Evolutionary conservation across 1,139 yeast genomes (phyloP).

Genomic region (Magnusiomyces clavatus): DNA sequence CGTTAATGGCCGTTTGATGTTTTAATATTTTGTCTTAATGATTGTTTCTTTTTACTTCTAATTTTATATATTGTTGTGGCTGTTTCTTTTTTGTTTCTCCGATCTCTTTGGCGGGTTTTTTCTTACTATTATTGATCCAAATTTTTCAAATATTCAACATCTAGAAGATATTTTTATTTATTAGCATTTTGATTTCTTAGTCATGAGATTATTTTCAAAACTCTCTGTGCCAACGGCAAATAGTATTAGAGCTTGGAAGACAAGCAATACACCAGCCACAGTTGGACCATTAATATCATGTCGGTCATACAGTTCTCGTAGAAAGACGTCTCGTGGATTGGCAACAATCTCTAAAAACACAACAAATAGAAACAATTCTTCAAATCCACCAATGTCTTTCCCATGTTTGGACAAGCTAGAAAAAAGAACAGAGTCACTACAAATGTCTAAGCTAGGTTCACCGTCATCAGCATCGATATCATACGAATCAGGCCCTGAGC

Average conservation of each 20-base stretch:
- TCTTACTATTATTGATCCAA: too few relatives aligned
- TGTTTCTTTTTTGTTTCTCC: neutral
- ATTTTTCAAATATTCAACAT: neutral
- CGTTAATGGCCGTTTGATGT: neutral
- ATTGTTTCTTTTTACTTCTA: neutral
- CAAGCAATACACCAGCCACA: too few relatives aligned
- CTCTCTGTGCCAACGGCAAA: too few relatives aligned
- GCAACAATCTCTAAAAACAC: conserved; percentile 5
- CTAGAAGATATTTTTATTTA: neutral
- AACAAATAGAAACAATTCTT: conserved; percentile 15
- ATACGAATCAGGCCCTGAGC: conserved; percentile 70
- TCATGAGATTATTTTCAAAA: too few relatives aligned
- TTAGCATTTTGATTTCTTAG: neutral
- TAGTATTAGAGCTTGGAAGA: too few relatives aligned
- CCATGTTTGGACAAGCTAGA: conserved; percentile 83
- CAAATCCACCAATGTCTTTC: conserved; percentile 64
- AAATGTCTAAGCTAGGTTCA: neutral
- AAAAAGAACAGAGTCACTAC: conserved; percentile 40
- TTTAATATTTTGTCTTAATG: neutral
- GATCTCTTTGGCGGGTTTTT: too few relatives aligned
- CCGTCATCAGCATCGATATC: neutral
- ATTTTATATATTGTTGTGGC: neutral
- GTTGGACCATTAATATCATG: too few relatives aligned
- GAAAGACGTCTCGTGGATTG: conserved; percentile 2
- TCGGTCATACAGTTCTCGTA: too few relatives aligned